Percentiles rank a stretch among this genome's conserved stretches.
phyloP scores from a whole-genome alignment of 768 basidiomycete species.

The Auriscalpium vulgare region DNA sequence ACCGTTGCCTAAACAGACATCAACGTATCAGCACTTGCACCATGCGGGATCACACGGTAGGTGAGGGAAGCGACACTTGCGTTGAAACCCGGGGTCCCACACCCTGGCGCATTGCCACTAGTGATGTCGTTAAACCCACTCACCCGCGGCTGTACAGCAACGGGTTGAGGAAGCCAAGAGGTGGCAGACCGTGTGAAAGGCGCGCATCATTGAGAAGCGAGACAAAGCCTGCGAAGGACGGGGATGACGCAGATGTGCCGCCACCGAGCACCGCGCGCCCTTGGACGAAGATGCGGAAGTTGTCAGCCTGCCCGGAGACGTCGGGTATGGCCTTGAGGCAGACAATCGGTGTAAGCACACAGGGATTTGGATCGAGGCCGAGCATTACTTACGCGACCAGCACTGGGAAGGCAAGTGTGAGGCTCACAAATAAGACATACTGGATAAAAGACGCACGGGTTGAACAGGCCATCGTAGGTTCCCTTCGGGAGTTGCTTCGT shows the following conservation, averaged over 20 bases:
- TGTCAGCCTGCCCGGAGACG: conserved; percentile 43
- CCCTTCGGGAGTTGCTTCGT: conserved; percentile 31
- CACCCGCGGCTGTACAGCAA: conserved; percentile 39
- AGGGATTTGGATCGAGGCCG: background rate
- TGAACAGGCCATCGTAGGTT: conserved; percentile 48
- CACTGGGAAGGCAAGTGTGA: background rate
- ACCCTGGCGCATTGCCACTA: conserved; percentile 46
- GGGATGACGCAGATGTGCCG: conserved; percentile 55
- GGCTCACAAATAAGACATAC: conserved; percentile 12
- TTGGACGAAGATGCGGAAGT: conserved; percentile 35
- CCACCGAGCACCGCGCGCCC: conserved; percentile 29
- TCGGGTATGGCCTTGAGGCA: conserved; percentile 47
- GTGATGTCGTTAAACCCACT: conserved; percentile 52
- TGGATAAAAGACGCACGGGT: conserved; percentile 40
- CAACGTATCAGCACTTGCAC: background rate
- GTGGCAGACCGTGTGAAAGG: conserved; percentile 28
- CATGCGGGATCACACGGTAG: background rate
- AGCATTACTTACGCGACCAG: conserved; percentile 37
- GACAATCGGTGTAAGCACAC: background rate
- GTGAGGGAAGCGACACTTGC: conserved; percentile 27
- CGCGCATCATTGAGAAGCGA: conserved; percentile 45
- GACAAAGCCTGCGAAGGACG: conserved; percentile 47
- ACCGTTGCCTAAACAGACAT: conserved; percentile 28
- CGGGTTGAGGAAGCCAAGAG: conserved; percentile 63
- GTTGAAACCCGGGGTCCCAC: conserved; percentile 61